Conservation (phyloP, 371 early-diverging fungal genomes). For the Haplosporangium sp. region DNA sequence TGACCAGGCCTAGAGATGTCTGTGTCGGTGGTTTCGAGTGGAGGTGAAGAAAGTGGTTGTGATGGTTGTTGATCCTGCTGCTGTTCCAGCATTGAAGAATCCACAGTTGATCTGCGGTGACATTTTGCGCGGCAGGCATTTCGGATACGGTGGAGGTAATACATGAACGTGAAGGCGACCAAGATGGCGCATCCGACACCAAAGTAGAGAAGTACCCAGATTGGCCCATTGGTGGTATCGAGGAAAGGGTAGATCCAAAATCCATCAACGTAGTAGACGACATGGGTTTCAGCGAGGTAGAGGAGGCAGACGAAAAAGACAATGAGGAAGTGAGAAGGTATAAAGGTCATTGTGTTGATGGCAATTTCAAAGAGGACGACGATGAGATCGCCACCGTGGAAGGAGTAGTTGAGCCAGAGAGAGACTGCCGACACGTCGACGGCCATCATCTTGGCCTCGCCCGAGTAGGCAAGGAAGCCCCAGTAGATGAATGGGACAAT, state of each 20-base stretch:
- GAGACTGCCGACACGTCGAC: conserved; percentile 9
- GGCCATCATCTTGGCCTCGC: conserved; percentile 36
- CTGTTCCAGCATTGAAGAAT: neutral
- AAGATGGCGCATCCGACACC: conserved; percentile 35
- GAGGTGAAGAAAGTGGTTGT: neutral
- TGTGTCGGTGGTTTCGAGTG: no score
- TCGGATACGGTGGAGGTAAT: conserved; percentile 28
- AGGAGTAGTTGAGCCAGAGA: conserved; percentile 50
- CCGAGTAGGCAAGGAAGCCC: conserved; percentile 21
- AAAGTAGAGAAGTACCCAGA: conserved; percentile 37
- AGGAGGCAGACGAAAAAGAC: conserved; percentile 29
- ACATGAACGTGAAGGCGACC: conserved; percentile 36
- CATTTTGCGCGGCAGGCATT: conserved; percentile 7
- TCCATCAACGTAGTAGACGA: conserved; percentile 40
- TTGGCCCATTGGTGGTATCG: conserved; percentile 24
- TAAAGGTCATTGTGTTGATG: conserved; percentile 50
- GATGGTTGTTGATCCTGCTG: neutral
- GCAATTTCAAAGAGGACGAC: conserved; percentile 34
- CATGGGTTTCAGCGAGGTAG: conserved; percentile 31
- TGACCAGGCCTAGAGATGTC: no score
- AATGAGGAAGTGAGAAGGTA: conserved; percentile 27
- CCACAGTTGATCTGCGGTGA: no score
- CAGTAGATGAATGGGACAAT: conserved; percentile 48
- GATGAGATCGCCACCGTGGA: conserved; percentile 47
- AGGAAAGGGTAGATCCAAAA: conserved; percentile 51